Evolutionary conservation across 257 asterid genomes (phyloP), one percentile per base, ranked within the genome.

Genomic region (Solanum lignicaule): DNA sequence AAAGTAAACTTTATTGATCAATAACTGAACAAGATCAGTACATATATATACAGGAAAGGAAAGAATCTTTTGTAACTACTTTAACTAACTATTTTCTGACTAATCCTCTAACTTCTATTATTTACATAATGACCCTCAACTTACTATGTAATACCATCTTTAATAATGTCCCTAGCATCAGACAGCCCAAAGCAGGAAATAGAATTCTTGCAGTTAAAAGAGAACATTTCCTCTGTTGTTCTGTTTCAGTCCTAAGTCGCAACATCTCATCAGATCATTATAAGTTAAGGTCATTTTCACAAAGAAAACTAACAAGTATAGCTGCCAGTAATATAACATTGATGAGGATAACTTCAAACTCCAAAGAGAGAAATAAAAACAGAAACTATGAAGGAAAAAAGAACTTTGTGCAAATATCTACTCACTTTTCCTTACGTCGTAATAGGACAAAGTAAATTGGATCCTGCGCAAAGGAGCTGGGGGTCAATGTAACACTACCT

Each of bases 111-210:
- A n/a, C n/a, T n/a, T n/a, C n/a, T n/a, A n/a, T n/a, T n/a, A n/a
- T n/a, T n/a, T n/a, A n/a, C n/a, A n/a, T n/a, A n/a, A n/a, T n/a
- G n/a, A n/a, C n/a, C n/a, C n/a, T n/a, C n/a, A n/a, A n/a, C n/a
- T n/a, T n/a, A n/a, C n/a, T n/a, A n/a, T n/a, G n/a, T n/a, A n/a
- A n/a, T n/a, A n/a, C n/a, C n/a, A n/a, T n/a, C n/a, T n/a, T n/a
- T n/a, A n/a, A n/a, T n/a, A n/a, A n/a, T n/a, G 94, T 91, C 87
- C 92, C 98, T 76, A 96, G 88, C 98, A 96, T 95, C 88, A 94
- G 85, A 90, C 91, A 94, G 33, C 98, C 96, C 94, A 96, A 87
- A 83, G 88, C 84, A 85, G 91, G 83, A 90, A 91, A 96, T 65
- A 95, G 86, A 89, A 93, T 35, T 92, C 92, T 90, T 23, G 94